phyloP scores from a whole-genome alignment of 2,329 filamentous ascomycete species.

The Moelleriella libera region DNA sequence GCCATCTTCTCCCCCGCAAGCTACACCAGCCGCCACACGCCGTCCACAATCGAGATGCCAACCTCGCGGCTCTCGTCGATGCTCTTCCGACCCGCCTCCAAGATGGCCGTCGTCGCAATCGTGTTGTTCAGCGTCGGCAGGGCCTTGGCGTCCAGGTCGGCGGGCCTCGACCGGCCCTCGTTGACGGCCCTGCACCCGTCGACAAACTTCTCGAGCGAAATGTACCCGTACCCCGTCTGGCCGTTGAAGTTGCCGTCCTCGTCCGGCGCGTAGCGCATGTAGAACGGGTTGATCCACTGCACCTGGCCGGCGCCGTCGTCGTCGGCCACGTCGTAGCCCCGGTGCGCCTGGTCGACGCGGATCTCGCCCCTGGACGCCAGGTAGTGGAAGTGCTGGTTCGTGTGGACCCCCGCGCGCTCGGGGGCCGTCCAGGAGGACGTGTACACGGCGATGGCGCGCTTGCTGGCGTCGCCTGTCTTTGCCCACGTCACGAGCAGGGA shows the following conservation, averaged over 20 bases:
- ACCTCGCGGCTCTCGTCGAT: constrained; percentile 72
- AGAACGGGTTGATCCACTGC: constrained; percentile 87
- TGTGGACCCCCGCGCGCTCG: constrained; percentile 86
- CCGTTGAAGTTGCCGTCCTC: constrained; percentile 91
- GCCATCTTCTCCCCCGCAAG: no score
- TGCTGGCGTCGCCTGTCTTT: constrained; percentile 52
- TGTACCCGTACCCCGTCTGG: constrained; percentile 83
- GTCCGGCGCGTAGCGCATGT: constrained; percentile 88
- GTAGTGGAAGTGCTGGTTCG: constrained; percentile 95
- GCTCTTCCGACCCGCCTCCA: constrained; percentile 73
- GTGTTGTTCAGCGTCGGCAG: constrained; percentile 82
- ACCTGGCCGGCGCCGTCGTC: constrained; percentile 51
- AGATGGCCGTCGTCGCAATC: constrained; percentile 78
- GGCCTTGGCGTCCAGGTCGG: constrained; percentile 65
- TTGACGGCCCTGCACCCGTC: constrained; percentile 73
- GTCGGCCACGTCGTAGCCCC: constrained; percentile 88
- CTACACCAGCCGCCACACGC: constrained; percentile 48
- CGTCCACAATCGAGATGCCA: constrained; percentile 53
- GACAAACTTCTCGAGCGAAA: constrained; percentile 92
- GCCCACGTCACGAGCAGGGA: constrained; percentile 82
- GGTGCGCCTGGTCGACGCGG: constrained; percentile 82
- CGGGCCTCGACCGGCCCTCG: constrained; percentile 54
- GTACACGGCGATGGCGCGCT: constrained; percentile 76
- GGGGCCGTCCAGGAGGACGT: constrained; percentile 92
- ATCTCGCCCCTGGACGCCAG: constrained; percentile 76